Evolutionary conservation across 2,329 filamentous ascomycete species (phyloP), one percentile per base, ranked within the genome.

Genomic region (Graphilbum fragrans): DNA sequence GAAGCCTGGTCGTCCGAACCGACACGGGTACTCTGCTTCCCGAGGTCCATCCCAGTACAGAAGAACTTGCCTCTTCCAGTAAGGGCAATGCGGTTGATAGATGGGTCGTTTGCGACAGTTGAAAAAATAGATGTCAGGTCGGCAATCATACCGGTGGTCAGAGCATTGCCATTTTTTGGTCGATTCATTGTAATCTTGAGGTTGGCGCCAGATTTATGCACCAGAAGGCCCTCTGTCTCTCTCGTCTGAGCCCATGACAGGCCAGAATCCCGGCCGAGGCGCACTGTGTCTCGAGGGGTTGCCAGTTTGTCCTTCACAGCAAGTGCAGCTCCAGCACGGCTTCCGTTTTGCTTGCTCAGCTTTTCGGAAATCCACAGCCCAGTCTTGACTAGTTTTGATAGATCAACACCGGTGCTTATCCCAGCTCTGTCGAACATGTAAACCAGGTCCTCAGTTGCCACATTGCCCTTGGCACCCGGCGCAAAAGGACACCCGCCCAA

Each of bases 31-130:
- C 32, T 40, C 16, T 10, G 10, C 11, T 23, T 23, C 12, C 38
- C 29, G 5, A 40, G 38, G 20, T 40, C 38, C 38, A 40, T 40
- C 21, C 38, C 38, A 5, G 38, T 40, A 16, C 38, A 40, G 16
- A 40, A 40, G 22, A 23, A 40, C 12, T 27, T 27, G 22, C 38
- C 38, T 22, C 29, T 23, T 3, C 21, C 16, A 11, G 18, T 32
- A 5, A 40, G 38, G 2, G 29, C 38, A 18, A 40, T 16, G 22
- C 21, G 38, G 18, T 35, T 21, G 21, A 40, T 22, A 23, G 38
- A 35, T n/a, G 21, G 20, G 22, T 40, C 32, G 20, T 16, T 35
- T 17, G 32, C 32, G 10, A 35, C 12, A n/a, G 21, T 16, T 16
- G 4, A 22, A 22, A 27, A 35, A 5, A 40, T n/a, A n/a, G 17